These are phyloP conservation scores for Bryoerythrophyllum caledonicum DNA, from an alignment of 225 moss, liverwort and hornwort species.

Conservation along the genomic window DNA sequence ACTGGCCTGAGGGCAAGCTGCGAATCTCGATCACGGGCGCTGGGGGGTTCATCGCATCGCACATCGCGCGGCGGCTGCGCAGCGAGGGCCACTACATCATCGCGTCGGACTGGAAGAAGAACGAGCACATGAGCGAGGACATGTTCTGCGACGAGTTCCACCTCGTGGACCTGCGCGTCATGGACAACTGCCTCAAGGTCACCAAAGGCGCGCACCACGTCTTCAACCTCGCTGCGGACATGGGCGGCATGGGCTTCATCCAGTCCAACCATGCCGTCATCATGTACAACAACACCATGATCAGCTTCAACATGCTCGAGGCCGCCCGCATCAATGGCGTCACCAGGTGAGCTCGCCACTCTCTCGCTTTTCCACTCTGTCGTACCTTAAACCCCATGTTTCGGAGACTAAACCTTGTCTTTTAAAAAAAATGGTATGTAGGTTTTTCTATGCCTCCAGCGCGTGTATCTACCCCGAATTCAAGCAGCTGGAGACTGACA, in stretches of 20 bases:
- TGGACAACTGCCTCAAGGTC: constrained; percentile 73
- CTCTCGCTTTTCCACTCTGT: not conserved
- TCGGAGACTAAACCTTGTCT: not conserved
- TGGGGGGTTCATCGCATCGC: constrained; percentile 84
- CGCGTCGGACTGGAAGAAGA: constrained; percentile 86
- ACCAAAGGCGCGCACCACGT: constrained; percentile 70
- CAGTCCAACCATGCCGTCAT: constrained; percentile 88
- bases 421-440: constrained; percentile 17
- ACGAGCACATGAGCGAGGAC: constrained; percentile 94
- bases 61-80: constrained; percentile 72
- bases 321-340: constrained; percentile 84
- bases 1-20: constrained; percentile 73
- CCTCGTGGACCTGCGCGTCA: constrained; percentile 77
- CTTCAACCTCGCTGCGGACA: constrained; percentile 87
- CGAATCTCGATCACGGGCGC: constrained; percentile 78
- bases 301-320: constrained; percentile 85
- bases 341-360: constrained; percentile 16
- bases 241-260: constrained; percentile 96
- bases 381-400: not conserved
- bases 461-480: constrained; percentile 97
- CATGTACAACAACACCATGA: constrained; percentile 95
- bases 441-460: constrained; percentile 94
- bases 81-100: constrained; percentile 88
- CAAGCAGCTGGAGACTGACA: constrained; percentile 87
- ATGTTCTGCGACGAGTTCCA: constrained; percentile 93